Conservation (phyloP, 2,329 filamentous ascomycete genomes). For the Pseudogymnoascus sp. region DNA sequence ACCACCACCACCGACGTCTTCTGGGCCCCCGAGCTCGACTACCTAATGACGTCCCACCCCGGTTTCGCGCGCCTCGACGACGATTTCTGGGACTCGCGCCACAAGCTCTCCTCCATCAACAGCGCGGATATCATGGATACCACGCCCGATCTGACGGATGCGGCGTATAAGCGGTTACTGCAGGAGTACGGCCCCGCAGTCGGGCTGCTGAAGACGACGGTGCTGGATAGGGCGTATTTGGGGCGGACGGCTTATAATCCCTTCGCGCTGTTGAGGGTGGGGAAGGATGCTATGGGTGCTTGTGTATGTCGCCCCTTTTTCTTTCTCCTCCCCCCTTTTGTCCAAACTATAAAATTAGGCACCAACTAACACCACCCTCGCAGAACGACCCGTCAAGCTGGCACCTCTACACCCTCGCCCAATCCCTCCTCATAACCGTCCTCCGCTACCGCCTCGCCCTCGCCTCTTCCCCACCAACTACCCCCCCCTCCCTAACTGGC, state of each 20-base stretch:
- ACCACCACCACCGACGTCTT: neutral
- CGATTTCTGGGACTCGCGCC: neutral
- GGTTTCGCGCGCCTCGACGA: neutral
- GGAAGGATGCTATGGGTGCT: neutral
- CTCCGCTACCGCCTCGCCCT: neutral
- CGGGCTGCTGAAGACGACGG: neutral
- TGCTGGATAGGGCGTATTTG: neutral
- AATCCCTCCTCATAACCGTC: neutral
- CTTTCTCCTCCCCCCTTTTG: neutral
- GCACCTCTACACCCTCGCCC: neutral
- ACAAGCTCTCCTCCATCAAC: neutral
- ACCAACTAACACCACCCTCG: neutral
- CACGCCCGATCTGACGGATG: neutral
- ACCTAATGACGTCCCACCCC: neutral
- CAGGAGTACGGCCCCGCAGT: neutral
- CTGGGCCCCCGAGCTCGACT: neutral
- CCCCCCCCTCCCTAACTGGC: neutral
- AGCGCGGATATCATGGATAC: neutral
- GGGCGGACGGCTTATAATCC: neutral
- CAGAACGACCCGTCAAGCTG: neutral
- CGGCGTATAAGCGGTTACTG: neutral
- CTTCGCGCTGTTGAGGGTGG: neutral
- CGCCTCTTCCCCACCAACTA: neutral
- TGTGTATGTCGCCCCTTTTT: neutral
- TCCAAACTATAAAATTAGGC: neutral